A percentile compares a stretch with the other conserved stretches of the same genome.
phyloP scores from a whole-genome alignment of 768 basidiomycete species.

The Hygrocybe punicea region DNA sequence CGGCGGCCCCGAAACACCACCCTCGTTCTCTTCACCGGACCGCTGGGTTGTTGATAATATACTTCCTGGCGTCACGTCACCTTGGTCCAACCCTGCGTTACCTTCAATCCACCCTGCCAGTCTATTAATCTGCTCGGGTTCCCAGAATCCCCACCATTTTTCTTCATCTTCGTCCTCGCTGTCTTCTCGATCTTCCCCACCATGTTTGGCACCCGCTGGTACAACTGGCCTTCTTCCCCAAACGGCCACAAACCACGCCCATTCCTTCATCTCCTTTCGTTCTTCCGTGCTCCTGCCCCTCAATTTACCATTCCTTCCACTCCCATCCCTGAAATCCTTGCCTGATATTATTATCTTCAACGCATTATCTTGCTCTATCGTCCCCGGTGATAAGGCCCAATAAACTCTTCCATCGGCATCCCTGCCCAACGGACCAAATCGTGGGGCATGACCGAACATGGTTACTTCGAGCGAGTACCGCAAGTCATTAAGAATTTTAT shows the following conservation, averaged over 20 bases:
- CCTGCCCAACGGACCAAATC: conserved; percentile 60
- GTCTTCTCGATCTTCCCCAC: conserved; percentile 25
- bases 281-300: conserved; percentile 45
- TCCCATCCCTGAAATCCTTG: conserved; percentile 14
- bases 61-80: conserved; percentile 7
- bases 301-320: conserved; percentile 39
- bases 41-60: conserved; percentile 13
- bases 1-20: conserved; percentile 12
- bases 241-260: conserved; percentile 77
- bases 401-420: conserved; percentile 67
- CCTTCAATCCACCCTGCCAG: conserved; percentile 63
- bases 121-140: conserved; percentile 60
- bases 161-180: conserved; percentile 41
- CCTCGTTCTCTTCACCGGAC: conserved; percentile 11
- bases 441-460: conserved; percentile 43
- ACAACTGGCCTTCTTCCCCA: conserved; percentile 55
- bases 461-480: conserved; percentile 57
- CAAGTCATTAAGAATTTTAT: conserved; percentile 27
- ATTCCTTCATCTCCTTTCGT: conserved; percentile 51
- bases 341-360: conserved; percentile 34
- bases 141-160: conserved; percentile 76
- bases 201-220: conserved; percentile 11
- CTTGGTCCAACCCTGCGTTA: conserved; percentile 43
- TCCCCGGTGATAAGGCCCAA: conserved; percentile 61
- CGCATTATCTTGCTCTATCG: conserved; percentile 54